These are phyloP conservation scores for Drosera spatulata DNA, from an alignment of 179 eudicot genomes.

Conservation along the genomic window DNA sequence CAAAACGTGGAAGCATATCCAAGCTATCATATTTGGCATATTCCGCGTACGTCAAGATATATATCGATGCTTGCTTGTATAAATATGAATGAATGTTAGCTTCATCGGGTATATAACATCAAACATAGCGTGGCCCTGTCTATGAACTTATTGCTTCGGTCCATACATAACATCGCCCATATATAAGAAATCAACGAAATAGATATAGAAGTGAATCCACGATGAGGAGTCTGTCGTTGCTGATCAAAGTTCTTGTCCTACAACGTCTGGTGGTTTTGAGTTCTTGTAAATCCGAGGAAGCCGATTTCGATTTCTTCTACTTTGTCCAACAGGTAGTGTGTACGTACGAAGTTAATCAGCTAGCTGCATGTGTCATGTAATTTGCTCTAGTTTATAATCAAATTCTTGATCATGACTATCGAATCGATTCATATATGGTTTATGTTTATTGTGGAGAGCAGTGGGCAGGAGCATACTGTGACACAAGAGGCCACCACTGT, in stretches of 20 bases:
- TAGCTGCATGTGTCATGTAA: neutral
- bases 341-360: neutral
- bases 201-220: neutral
- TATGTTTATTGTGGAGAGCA: slow-evolving; percentile 1
- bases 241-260: slow-evolving; percentile 15
- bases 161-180: no score
- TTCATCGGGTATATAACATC: no score
- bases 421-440: neutral
- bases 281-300: no score
- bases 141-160: no score
- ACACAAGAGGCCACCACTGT: slow-evolving; percentile 26
- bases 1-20: no score
- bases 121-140: no score
- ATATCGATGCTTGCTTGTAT: no score
- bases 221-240: slow-evolving; percentile 2
- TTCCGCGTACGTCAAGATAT: no score
- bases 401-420: neutral
- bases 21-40: no score
- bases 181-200: no score
- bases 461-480: slow-evolving; percentile 66
- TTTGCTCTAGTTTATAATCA: neutral
- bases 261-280: slow-evolving; percentile 38
- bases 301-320: slow-evolving; percentile 37
- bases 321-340: slow-evolving; percentile 66
- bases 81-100: no score